phyloP scores from a whole-genome alignment of 331 rosid genomes.

The Malus hybrid region DNA sequence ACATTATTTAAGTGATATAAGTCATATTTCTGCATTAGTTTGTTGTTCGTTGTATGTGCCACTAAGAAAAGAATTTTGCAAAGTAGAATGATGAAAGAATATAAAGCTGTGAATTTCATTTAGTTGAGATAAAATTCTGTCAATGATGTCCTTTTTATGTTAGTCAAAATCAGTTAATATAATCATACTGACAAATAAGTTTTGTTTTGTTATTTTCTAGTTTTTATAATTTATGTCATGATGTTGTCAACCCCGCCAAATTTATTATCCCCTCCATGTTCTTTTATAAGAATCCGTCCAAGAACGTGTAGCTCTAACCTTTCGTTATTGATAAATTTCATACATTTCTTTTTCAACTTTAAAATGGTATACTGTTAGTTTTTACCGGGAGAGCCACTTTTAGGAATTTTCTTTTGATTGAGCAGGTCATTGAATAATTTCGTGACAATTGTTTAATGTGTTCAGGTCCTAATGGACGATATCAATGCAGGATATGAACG shows the following conservation, averaged over 20 bases:
- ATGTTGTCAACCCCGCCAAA: not conserved
- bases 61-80: not conserved
- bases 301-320: not conserved
- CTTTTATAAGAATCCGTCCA: not conserved
- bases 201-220: not conserved
- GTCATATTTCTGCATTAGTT: not conserved
- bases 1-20: not conserved
- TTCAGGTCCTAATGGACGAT: constrained; percentile 87
- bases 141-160: not conserved
- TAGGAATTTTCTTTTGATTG: not conserved
- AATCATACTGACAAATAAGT: not conserved
- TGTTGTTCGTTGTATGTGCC: not conserved
- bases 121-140: not conserved
- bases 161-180: not conserved
- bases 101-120: not conserved
- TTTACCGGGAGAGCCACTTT: not conserved
- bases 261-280: not conserved
- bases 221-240: not conserved
- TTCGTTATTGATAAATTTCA: no score
- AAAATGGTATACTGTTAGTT: not conserved
- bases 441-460: not conserved
- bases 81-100: not conserved
- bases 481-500: constrained; percentile 90
- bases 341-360: not conserved
- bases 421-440: not conserved